Evolutionary conservation across 177 flowering plant species (phyloP).

Genomic region (Telopea speciosissima): DNA sequence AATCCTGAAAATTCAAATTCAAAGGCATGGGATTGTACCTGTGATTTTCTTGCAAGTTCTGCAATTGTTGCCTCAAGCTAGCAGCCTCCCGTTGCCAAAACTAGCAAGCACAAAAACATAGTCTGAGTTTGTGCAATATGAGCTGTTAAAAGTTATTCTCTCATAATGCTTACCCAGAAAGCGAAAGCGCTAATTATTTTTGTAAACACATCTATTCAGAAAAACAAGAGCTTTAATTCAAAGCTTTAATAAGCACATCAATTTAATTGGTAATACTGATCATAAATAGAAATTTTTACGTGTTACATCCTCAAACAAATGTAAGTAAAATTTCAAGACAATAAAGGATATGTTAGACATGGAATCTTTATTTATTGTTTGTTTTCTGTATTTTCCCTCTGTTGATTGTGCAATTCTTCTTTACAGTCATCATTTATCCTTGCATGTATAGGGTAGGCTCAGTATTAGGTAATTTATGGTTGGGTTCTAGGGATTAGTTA

Average conservation of each 20-base stretch:
- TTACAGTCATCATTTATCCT: neutral
- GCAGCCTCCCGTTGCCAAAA: conserved; percentile 81
- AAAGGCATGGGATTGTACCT: conserved; percentile 31
- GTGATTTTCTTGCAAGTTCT: conserved; percentile 59
- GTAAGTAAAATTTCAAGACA: too few species aligned
- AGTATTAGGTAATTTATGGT: too few species aligned
- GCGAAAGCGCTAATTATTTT: neutral
- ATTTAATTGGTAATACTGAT: neutral
- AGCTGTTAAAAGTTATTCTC: neutral
- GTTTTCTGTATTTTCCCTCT: too few species aligned
- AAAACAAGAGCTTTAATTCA: neutral
- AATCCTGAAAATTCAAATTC: neutral
- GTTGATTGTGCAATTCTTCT: too few species aligned
- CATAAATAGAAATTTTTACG: neutral
- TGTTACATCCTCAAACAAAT: neutral
- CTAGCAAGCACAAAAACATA: conserved; percentile 26
- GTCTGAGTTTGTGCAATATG: neutral
- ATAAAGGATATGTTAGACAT: neutral
- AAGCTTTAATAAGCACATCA: neutral
- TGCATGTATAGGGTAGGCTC: neutral
- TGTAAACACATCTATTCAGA: neutral
- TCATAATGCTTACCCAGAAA: neutral
- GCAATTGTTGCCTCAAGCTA: conserved; percentile 58
- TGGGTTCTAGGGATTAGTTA: too few species aligned
- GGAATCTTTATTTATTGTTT: too few species aligned